Base-by-base conservation (phyloP, 2,329 filamentous ascomycete genomes). In the Neurospora sp. region DNA sequence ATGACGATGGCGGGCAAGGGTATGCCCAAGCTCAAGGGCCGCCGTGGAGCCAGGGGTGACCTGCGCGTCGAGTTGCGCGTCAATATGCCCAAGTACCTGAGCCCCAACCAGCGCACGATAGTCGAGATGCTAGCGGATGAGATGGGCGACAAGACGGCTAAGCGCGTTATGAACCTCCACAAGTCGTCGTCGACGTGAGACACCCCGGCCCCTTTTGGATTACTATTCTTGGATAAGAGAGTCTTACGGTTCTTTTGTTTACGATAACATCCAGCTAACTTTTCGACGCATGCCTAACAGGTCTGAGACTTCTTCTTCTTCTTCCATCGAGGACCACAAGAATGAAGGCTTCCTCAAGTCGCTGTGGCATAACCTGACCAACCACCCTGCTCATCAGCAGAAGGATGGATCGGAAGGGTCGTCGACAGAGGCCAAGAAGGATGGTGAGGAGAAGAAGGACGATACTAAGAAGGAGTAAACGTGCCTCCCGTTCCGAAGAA, bases 61-160 rank as follows among this genome's bases (percentile, higher is more conserved):
- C 82, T 99, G 71, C 91, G 89, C 78, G 93, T 99, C 7, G 95
- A 99, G 79, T 99, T 97, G 86, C 93, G 93, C 79, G 92, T 99
- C 66, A 84, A 87, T 69, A 97, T 98, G 93, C 96, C 96, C 66
- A 98, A 97, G 82, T 97, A 95, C 77, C 85, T 99, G 73, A 93
- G 87, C 69, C 87, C 91, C 66, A 98, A 97, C 82, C 94, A 99
- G 83, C 87, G 96, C 69, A 96, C 93, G 0, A 91, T 99, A 71
- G 82, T 97, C 66, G 96, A 99, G 83, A 95, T 98, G 88, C 87
- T 99, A 73, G 96, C 96, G 7, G 94, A 99, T 76, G 96, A 99
- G 83, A 91, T 99, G 89, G 90, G 88, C 46, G 96, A 99, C 81
- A 93, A 94, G 83, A 93, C 88, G 38, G 96, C 96, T 40, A 96